A percentile compares a stretch with the other conserved stretches of the same genome.
Evolutionary conservation across 176 grass and related monocot species (phyloP).

Genomic region (Musa beccarii): DNA sequence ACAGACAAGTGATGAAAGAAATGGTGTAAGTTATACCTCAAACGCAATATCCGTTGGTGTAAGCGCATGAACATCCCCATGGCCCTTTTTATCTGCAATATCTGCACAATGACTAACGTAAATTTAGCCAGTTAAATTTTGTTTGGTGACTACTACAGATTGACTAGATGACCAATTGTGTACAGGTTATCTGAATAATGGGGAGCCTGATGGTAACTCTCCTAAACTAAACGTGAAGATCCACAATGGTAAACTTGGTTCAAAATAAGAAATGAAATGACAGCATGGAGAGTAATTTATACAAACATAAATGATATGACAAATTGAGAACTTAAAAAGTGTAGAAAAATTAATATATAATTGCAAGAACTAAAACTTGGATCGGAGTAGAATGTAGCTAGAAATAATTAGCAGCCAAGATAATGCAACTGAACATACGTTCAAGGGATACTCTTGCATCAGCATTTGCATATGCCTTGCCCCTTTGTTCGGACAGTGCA

Average conservation of each 20-base stretch:
- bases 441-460: slow-evolving; percentile 81
- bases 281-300: no score
- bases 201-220: no score
- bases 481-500: slow-evolving; percentile 70
- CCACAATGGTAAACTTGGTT: no score
- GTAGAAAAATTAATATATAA: neutral
- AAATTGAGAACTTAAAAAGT: no score
- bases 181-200: no score
- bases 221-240: no score
- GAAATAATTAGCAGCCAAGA: neutral
- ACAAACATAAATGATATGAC: no score
- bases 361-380: neutral
- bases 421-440: slow-evolving; percentile 42
- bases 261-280: no score
- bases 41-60: slow-evolving; percentile 75
- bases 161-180: no score
- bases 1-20: neutral
- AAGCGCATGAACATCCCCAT: slow-evolving; percentile 56
- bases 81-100: slow-evolving; percentile 70
- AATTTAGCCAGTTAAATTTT: neutral
- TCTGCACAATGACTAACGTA: slow-evolving; percentile 35
- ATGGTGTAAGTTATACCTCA: slow-evolving; percentile 39
- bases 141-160: neutral
- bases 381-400: neutral
- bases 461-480: slow-evolving; percentile 80